These are phyloP conservation scores for Tulasnella sp. DNA, from an alignment of 768 basidiomycete genomes.

Conservation along the genomic window DNA sequence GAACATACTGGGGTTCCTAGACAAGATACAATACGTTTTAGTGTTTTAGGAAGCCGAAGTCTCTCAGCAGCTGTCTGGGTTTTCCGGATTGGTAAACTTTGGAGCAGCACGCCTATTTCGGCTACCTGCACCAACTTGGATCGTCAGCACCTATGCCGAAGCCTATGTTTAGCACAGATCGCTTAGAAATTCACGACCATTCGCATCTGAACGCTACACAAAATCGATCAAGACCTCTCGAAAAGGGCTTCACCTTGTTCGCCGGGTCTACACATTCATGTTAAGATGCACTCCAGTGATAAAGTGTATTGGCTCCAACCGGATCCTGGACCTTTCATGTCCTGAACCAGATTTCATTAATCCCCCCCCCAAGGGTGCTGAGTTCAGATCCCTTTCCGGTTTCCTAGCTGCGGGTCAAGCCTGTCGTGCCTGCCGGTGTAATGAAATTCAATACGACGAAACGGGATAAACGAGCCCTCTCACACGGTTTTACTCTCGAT, in stretches of 20 bases:
- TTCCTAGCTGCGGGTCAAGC: background rate
- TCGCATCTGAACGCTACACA: background rate
- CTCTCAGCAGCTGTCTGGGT: background rate
- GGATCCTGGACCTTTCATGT: conserved; percentile 1
- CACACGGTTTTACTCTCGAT: background rate
- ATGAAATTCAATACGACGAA: background rate
- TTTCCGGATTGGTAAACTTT: background rate
- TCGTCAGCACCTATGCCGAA: background rate
- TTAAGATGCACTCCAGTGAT: background rate
- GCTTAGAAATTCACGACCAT: background rate
- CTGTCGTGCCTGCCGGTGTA: background rate
- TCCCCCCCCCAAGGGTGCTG: background rate
- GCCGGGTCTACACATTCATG: background rate
- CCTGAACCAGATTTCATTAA: background rate
- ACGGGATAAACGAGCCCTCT: background rate
- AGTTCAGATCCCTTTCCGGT: background rate
- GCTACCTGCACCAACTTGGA: background rate
- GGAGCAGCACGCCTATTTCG: background rate
- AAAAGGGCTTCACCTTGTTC: background rate
- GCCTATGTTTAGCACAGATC: background rate
- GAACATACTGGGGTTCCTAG: background rate
- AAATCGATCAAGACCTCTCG: background rate
- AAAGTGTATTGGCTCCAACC: background rate
- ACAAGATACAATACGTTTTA: background rate
- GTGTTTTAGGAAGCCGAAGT: background rate